Conservation (phyloP, 179 eudicot genomes). For the Spergularia azorica region DNA sequence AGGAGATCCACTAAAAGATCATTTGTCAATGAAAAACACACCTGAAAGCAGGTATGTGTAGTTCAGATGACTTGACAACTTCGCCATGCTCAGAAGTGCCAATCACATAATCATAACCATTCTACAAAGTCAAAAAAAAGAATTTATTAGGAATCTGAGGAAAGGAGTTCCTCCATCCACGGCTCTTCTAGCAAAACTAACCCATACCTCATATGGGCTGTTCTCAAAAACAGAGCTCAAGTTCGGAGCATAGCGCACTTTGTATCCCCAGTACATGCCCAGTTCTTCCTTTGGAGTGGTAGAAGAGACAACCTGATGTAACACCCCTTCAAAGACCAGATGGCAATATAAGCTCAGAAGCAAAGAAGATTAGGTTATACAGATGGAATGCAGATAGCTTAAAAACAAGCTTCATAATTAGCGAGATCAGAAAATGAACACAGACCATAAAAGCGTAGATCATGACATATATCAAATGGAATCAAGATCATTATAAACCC, state of each 20-base stretch:
- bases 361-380: not conserved
- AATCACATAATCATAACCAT: conserved; percentile 89
- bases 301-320: conserved; percentile 68
- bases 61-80: conserved; percentile 75
- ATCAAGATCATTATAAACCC: not conserved
- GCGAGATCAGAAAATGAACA: too few relatives aligned
- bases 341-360: conserved; percentile 21
- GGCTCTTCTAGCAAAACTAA: not conserved
- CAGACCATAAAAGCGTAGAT: too few relatives aligned
- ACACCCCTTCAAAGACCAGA: conserved; percentile 38
- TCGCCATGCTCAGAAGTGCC: conserved; percentile 98
- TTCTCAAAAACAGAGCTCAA: conserved; percentile 69
- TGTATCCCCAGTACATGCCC: conserved; percentile 94
- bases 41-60: conserved; percentile 81
- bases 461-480: not conserved
- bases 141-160: conserved; percentile 14
- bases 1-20: not conserved
- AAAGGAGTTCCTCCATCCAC: conserved; percentile 2
- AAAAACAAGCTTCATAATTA: too few relatives aligned
- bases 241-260: conserved; percentile 89
- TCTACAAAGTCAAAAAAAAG: conserved; percentile 40
- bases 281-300: conserved; percentile 70
- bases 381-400: too few relatives aligned
- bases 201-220: conserved; percentile 70
- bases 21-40: conserved; percentile 24